Percentiles rank a stretch among this genome's conserved stretches.
phyloP scores from a whole-genome alignment of 441 rosid species.

The Populus hybrid region DNA sequence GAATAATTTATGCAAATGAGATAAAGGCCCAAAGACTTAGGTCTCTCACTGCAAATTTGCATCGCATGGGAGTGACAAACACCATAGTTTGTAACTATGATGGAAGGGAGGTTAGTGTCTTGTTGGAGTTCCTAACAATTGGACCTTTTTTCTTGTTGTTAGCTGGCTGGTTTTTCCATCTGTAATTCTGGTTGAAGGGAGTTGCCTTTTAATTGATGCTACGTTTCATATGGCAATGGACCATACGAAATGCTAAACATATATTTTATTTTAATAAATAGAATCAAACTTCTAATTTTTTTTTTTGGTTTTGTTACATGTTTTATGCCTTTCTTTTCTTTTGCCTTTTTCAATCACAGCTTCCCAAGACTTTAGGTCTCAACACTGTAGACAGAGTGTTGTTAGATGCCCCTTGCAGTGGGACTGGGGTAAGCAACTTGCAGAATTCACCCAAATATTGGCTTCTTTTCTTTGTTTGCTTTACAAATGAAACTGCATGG shows the following conservation, averaged over 20 bases:
- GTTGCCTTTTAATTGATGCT: neutral
- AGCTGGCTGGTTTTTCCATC: neutral
- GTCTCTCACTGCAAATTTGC: conserved; percentile 90
- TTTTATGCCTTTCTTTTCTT: neutral
- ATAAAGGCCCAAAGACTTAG: conserved; percentile 77
- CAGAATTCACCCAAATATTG: neutral
- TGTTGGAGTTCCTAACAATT: neutral
- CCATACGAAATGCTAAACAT: neutral
- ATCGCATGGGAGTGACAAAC: conserved; percentile 96
- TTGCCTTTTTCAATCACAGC: conserved; percentile 40
- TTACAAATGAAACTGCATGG: conserved; percentile 10
- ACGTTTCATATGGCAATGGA: neutral
- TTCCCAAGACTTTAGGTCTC: conserved; percentile 75
- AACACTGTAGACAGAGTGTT: conserved; percentile 84
- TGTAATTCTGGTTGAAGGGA: neutral
- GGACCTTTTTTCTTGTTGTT: neutral
- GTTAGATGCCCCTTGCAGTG: conserved; percentile 98
- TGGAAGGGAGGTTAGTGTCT: conserved; percentile 83
- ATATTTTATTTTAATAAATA: neutral
- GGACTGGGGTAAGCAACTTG: conserved; percentile 76
- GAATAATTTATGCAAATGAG: conserved; percentile 93
- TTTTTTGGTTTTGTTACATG: neutral
- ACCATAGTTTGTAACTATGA: conserved; percentile 90
- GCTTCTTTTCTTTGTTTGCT: conserved; percentile 8
- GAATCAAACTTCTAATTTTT: neutral